Conservation (phyloP, 768 basidiomycete species). For the Pulveroboletus sp. region DNA sequence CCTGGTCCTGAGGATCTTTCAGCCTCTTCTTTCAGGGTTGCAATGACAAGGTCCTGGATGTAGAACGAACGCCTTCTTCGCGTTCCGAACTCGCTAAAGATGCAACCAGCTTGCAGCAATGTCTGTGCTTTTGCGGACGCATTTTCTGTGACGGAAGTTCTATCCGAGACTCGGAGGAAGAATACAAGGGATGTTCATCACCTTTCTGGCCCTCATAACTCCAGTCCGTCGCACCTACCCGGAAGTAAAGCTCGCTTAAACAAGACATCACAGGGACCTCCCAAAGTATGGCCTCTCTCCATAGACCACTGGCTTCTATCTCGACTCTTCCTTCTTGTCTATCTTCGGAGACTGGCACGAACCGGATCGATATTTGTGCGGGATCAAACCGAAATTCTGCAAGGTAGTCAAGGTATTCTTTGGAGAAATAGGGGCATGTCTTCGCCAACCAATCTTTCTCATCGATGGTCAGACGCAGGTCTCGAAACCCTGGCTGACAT, state of each 20-base stretch:
- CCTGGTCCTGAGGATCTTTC: slow-evolving; percentile 49
- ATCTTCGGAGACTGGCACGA: slow-evolving; percentile 54
- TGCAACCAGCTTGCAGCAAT: slow-evolving; percentile 61
- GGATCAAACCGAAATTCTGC: slow-evolving; percentile 66
- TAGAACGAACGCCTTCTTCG: slow-evolving; percentile 71
- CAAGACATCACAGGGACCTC: slow-evolving; percentile 95
- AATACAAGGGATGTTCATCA: slow-evolving; percentile 25
- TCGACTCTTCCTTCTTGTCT: slow-evolving; percentile 57
- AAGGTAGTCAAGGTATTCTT: slow-evolving; percentile 75
- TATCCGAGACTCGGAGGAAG: background rate
- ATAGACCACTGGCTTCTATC: slow-evolving; percentile 68
- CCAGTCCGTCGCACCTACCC: slow-evolving; percentile 75
- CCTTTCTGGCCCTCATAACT: slow-evolving; percentile 77
- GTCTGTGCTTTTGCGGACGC: slow-evolving; percentile 69
- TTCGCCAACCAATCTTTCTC: slow-evolving; percentile 67
- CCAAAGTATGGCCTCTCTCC: slow-evolving; percentile 88
- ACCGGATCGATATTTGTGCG: slow-evolving; percentile 54
- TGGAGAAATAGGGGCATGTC: slow-evolving; percentile 71
- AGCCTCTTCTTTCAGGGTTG: slow-evolving; percentile 61
- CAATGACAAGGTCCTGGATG: slow-evolving; percentile 74
- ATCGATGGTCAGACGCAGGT: slow-evolving; percentile 50
- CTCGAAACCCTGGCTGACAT: slow-evolving; percentile 56
- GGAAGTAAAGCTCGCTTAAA: slow-evolving; percentile 88
- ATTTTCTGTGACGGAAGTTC: slow-evolving; percentile 42
- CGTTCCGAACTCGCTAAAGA: slow-evolving; percentile 85